These are phyloP conservation scores for Apiospora hydei DNA, from an alignment of 2,329 filamentous ascomycete genomes.

Conservation along the genomic window DNA sequence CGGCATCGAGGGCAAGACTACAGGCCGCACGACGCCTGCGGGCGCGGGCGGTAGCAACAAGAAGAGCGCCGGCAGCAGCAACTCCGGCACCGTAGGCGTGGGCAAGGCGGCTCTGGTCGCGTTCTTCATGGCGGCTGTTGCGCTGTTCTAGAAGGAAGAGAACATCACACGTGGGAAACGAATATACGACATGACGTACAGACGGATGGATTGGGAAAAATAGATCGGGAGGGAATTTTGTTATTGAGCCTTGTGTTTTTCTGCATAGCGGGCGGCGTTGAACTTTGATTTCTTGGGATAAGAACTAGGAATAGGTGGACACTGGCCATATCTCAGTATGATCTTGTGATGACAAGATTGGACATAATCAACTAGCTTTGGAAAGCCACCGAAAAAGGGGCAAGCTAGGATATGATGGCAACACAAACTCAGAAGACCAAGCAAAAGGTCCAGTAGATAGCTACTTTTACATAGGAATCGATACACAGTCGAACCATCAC, in stretches of 20 bases:
- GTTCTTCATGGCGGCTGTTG: constrained; percentile 51
- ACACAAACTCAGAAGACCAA: neutral
- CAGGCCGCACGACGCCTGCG: constrained; percentile 42
- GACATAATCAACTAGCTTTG: neutral
- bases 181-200: neutral
- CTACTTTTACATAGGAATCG: neutral
- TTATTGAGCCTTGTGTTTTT: neutral
- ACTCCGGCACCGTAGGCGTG: constrained; percentile 32
- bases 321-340: neutral
- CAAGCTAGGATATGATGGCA: neutral
- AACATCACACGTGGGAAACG: neutral
- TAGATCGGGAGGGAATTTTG: neutral
- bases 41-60: constrained; percentile 30
- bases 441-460: neutral
- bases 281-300: neutral
- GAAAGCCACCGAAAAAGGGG: neutral
- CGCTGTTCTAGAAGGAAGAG: constrained; percentile 38
- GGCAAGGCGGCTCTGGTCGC: constrained; percentile 51
- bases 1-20: constrained; percentile 48
- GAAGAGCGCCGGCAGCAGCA: constrained; percentile 30
- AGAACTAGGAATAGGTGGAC: neutral
- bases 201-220: neutral
- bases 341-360: constrained; percentile 3
- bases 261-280: constrained; percentile 16
- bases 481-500: neutral